Conservation (phyloP, 441 rosid genomes). For the Croton laevigatus region DNA sequence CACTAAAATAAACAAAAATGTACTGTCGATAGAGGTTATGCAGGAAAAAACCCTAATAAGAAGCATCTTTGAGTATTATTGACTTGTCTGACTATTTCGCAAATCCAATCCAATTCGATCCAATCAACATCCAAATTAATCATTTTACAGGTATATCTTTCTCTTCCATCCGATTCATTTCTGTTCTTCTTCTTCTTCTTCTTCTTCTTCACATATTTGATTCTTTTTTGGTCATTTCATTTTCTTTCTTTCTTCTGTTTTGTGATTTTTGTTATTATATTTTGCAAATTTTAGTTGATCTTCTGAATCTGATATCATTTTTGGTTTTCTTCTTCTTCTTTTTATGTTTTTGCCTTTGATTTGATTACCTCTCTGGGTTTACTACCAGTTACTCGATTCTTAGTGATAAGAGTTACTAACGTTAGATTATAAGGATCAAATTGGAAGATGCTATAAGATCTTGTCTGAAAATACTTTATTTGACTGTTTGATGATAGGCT, state of each 20-base stretch:
- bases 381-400: too few species aligned
- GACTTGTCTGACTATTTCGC: neutral
- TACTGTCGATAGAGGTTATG: neutral
- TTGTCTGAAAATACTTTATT: neutral
- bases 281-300: neutral
- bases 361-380: too few species aligned
- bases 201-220: neutral
- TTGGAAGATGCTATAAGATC: neutral
- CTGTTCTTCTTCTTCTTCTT: neutral
- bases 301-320: neutral
- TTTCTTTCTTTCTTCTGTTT: neutral
- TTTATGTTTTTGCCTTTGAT: too few species aligned
- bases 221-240: neutral
- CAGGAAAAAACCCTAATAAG: neutral
- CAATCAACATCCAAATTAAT: neutral
- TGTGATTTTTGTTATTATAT: neutral
- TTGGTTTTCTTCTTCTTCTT: neutral
- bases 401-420: neutral
- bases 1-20: neutral
- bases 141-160: neutral
- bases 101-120: neutral
- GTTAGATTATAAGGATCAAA: neutral
- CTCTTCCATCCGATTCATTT: neutral
- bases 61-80: neutral
- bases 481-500: neutral